phyloP scores from a whole-genome alignment of 331 rosid genomes.

The Ulmus americana region DNA sequence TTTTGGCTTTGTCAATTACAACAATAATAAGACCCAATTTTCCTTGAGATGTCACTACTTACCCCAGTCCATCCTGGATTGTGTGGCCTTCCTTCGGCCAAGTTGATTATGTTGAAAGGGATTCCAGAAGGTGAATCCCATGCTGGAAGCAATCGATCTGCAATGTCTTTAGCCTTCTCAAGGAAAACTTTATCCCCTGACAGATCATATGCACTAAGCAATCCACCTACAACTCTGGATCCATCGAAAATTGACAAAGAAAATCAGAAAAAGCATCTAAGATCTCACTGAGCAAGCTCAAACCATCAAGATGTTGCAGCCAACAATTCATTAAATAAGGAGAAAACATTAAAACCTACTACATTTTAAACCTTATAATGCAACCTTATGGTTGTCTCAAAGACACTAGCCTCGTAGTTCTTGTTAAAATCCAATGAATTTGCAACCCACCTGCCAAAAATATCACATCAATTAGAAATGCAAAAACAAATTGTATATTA shows the following conservation, averaged over 20 bases:
- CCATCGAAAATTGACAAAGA: constrained; percentile 27
- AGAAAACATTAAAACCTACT: constrained; percentile 21
- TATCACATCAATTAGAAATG: not conserved
- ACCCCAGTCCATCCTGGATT: constrained; percentile 97
- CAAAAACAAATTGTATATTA: not conserved
- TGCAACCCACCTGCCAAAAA: constrained; percentile 70
- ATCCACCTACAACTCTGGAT: constrained; percentile 96
- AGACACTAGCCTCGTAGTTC: constrained; percentile 93
- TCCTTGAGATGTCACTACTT: constrained; percentile 25
- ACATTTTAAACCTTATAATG: constrained; percentile 74
- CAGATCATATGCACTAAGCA: constrained; percentile 94
- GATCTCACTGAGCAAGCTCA: constrained; percentile 10
- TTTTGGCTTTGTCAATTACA: not conserved
- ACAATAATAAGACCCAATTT: not conserved
- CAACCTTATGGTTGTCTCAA: constrained; percentile 99
- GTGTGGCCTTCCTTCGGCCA: constrained; percentile 72
- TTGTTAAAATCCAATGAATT: constrained; percentile 82
- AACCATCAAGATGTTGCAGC: constrained; percentile 17
- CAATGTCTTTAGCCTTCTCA: constrained; percentile 82
- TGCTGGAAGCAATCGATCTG: constrained; percentile 93
- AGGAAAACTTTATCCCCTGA: constrained; percentile 85
- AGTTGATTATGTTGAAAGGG: constrained; percentile 84
- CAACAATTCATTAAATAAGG: constrained; percentile 12
- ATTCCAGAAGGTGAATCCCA: constrained; percentile 92
- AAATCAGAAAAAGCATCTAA: constrained; percentile 13